These are phyloP conservation scores for Podospora didyma DNA, from an alignment of 495 filamentous ascomycete genomes.

Conservation along the genomic window DNA sequence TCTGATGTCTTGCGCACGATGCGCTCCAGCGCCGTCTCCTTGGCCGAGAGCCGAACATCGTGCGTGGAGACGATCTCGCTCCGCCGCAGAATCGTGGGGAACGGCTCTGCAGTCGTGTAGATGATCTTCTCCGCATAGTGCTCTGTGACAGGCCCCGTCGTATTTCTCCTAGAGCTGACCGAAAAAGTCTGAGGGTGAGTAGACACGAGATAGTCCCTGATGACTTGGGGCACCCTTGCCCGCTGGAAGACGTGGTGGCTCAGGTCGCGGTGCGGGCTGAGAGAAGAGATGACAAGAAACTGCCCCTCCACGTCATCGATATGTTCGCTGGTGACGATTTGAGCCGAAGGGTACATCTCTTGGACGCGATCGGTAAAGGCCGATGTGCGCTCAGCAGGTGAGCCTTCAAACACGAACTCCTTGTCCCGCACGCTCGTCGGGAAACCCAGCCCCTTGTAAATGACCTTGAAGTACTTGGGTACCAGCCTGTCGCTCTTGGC, in stretches of 20 bases:
- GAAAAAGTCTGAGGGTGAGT: slow-evolving; percentile 70
- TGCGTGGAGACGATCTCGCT: slow-evolving; percentile 73
- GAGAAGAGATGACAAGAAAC: slow-evolving; percentile 77
- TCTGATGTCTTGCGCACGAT: slow-evolving; percentile 88
- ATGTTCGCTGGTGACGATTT: slow-evolving; percentile 68
- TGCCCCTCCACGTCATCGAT: slow-evolving; percentile 85
- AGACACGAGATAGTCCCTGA: slow-evolving; percentile 79
- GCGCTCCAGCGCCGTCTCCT: slow-evolving; percentile 88
- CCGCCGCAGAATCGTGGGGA: slow-evolving; percentile 86
- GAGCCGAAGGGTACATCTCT: slow-evolving; percentile 82
- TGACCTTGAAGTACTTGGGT: slow-evolving; percentile 87
- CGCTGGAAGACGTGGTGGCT: slow-evolving; percentile 85
- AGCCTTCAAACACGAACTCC: slow-evolving; percentile 87
- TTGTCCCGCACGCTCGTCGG: slow-evolving; percentile 77
- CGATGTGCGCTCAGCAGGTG: slow-evolving; percentile 67
- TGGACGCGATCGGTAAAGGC: slow-evolving; percentile 91
- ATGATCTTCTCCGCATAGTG: slow-evolving; percentile 84
- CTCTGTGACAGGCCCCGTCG: slow-evolving; percentile 57
- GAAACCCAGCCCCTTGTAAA: slow-evolving; percentile 90
- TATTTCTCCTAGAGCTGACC: slow-evolving; percentile 63
- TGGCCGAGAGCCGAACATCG: slow-evolving; percentile 62
- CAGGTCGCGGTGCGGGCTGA: slow-evolving; percentile 78
- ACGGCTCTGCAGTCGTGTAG: slow-evolving; percentile 78
- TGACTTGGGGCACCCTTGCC: slow-evolving; percentile 72
- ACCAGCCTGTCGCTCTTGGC: slow-evolving; percentile 71